Percentiles rank a stretch among this genome's conserved stretches.
phyloP scores from a whole-genome alignment of 2,329 filamentous ascomycete species.

The Escovopsis sp. region DNA sequence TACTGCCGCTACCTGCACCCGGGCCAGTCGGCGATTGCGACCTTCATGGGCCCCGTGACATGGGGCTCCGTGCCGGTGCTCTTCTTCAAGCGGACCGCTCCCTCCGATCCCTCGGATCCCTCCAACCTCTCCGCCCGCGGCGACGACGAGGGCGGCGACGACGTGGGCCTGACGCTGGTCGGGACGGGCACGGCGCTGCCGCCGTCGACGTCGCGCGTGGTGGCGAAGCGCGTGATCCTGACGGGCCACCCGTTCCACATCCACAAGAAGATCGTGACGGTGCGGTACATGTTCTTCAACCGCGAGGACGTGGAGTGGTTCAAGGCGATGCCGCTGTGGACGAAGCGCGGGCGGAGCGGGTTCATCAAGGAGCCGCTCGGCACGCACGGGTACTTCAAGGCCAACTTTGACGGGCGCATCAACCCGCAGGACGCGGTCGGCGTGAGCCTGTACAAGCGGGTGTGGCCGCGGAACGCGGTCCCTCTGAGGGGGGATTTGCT shows the following conservation, averaged over 20 bases:
- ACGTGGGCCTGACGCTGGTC: slow-evolving; percentile 52
- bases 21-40: slow-evolving; percentile 75
- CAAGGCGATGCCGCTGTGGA: slow-evolving; percentile 92
- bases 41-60: slow-evolving; percentile 77
- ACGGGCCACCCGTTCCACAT: slow-evolving; percentile 98
- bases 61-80: slow-evolving; percentile 88
- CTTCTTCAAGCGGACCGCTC: slow-evolving; percentile 57
- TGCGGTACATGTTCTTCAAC: slow-evolving; percentile 99
- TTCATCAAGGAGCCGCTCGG: slow-evolving; percentile 90
- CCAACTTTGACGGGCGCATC: slow-evolving; percentile 88
- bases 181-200: slow-evolving; percentile 79
- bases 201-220: slow-evolving; percentile 59
- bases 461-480: slow-evolving; percentile 59
- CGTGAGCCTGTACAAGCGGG: slow-evolving; percentile 74
- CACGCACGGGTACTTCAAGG: slow-evolving; percentile 99
- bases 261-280: slow-evolving; percentile 91
- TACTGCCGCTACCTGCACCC: slow-evolving; percentile 87
- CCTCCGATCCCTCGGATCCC: no score
- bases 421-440: slow-evolving; percentile 92
- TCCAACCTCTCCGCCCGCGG: slow-evolving; percentile 11
- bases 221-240: slow-evolving; percentile 86
- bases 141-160: slow-evolving; percentile 29
- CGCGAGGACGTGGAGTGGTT: slow-evolving; percentile 93
- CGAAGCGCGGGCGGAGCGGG: slow-evolving; percentile 70
- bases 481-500: slow-evolving; percentile 30